These are phyloP conservation scores for Cladophialophora psammophila DNA, from an alignment of 2,329 filamentous ascomycete species.

Conservation along the genomic window DNA sequence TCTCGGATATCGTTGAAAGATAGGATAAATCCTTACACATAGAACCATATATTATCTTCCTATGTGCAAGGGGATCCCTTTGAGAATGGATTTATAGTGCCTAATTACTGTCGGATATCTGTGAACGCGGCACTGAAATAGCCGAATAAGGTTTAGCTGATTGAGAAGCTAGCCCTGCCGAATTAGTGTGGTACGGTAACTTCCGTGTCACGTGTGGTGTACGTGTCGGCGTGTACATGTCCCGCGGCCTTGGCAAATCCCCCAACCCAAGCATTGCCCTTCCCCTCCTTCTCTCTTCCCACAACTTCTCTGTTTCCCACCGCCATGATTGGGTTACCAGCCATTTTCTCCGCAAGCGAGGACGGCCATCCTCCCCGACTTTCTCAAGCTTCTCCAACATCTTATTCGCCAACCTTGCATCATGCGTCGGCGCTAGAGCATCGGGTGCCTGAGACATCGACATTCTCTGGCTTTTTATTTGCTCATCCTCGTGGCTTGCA, in stretches of 20 bases:
- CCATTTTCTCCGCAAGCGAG: neutral
- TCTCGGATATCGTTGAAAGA: no score
- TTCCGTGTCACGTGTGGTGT: no score
- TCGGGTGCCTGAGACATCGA: slow-evolving; percentile 27
- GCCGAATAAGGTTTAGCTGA: no score
- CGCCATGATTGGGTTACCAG: neutral
- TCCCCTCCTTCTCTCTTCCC: neutral
- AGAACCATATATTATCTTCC: no score
- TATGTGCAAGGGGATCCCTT: no score
- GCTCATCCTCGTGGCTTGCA: slow-evolving; percentile 13
- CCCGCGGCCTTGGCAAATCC: neutral
- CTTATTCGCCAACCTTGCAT: slow-evolving; percentile 5
- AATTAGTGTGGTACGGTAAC: no score
- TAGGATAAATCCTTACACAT: no score
- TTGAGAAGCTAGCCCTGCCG: no score
- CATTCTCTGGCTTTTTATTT: neutral
- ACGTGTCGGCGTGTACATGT: no score
- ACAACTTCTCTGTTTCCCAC: neutral
- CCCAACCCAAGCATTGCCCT: neutral
- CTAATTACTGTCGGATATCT: no score
- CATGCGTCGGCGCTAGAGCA: neutral
- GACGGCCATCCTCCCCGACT: neutral
- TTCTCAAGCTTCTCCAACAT: neutral
- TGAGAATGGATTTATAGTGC: no score
- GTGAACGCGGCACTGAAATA: no score